phyloP scores from a whole-genome alignment of 2,329 filamentous ascomycete species.

The Botryotinia convoluta region DNA sequence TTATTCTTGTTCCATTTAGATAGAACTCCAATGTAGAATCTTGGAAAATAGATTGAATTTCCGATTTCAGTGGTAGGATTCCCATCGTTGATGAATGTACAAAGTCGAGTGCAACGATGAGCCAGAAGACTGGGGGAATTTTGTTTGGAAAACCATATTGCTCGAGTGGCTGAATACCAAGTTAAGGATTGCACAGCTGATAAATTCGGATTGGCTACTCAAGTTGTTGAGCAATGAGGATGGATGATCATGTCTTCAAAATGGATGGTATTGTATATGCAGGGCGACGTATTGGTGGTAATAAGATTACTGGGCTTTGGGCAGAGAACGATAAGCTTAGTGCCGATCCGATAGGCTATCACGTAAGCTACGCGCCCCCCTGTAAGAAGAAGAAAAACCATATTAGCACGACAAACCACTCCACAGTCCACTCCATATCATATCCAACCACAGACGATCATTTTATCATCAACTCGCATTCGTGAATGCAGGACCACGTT shows the following conservation, averaged over 20 bases:
- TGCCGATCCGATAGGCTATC: not conserved
- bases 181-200: not conserved
- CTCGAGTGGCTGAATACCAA: not conserved
- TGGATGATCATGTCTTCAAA: not conserved
- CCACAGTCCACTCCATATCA: not conserved
- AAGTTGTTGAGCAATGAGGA: not conserved
- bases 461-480: constrained; percentile 1
- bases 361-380: not conserved
- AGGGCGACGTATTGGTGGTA: not conserved
- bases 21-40: constrained; percentile 73
- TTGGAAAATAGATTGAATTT: constrained; percentile 28
- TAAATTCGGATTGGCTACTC: not conserved
- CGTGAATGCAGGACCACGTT: not conserved
- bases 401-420: not conserved
- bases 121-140: not conserved
- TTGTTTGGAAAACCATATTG: not conserved
- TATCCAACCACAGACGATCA: not conserved
- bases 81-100: constrained; percentile 21
- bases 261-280: not conserved
- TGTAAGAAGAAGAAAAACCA: not conserved
- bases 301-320: not conserved
- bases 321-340: not conserved
- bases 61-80: constrained; percentile 23
- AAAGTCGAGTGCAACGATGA: not conserved
- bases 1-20: constrained; percentile 85